A percentile compares a stretch with the other conserved stretches of the same genome.
These are phyloP conservation scores for Pisolithus albus DNA, from an alignment of 768 basidiomycete genomes.

Conservation along the genomic window DNA sequence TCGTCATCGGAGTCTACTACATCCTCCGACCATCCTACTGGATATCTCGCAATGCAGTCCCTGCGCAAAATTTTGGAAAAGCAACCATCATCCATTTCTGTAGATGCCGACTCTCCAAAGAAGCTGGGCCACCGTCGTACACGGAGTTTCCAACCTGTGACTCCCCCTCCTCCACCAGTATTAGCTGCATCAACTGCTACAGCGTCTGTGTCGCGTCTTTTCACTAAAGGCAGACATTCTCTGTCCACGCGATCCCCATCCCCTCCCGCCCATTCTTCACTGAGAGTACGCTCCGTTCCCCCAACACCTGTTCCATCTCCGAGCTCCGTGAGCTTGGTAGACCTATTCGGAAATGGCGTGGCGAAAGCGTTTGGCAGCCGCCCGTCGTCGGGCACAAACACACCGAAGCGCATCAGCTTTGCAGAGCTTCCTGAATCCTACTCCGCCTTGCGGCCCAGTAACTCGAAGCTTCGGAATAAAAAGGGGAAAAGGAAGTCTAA, in stretches of 20 bases:
- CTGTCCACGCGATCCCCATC: conserved; percentile 58
- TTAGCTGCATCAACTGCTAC: conserved; percentile 70
- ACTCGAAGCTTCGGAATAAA: conserved; percentile 30
- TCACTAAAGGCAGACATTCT: conserved; percentile 53
- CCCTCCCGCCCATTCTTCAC: conserved; percentile 48
- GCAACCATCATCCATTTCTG: conserved; percentile 30
- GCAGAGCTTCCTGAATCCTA: conserved; percentile 69
- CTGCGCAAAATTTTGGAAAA: conserved; percentile 66
- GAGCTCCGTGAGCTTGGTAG: conserved; percentile 17
- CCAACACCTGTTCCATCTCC: conserved; percentile 33
- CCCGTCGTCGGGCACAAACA: conserved; percentile 45
- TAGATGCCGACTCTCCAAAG: conserved; percentile 12
- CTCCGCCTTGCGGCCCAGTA: conserved; percentile 30
- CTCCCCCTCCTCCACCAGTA: conserved; percentile 43
- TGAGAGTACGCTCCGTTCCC: conserved; percentile 35
- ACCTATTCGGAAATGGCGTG: conserved; percentile 23
- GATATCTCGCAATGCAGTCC: conserved; percentile 57
- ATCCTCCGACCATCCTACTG: conserved; percentile 43
- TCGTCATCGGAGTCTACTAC: conserved; percentile 49
- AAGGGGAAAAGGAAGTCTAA: conserved; percentile 27
- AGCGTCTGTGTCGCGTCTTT: conserved; percentile 70
- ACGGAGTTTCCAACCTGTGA: conserved; percentile 31
- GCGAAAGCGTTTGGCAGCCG: conserved; percentile 31
- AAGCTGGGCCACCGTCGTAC: conserved; percentile 9
- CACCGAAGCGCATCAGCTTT: conserved; percentile 76